Percentiles rank a stretch among this genome's conserved stretches.
These are phyloP conservation scores for Candida quercuum DNA, from an alignment of 805 yeast species.

Conservation along the genomic window DNA sequence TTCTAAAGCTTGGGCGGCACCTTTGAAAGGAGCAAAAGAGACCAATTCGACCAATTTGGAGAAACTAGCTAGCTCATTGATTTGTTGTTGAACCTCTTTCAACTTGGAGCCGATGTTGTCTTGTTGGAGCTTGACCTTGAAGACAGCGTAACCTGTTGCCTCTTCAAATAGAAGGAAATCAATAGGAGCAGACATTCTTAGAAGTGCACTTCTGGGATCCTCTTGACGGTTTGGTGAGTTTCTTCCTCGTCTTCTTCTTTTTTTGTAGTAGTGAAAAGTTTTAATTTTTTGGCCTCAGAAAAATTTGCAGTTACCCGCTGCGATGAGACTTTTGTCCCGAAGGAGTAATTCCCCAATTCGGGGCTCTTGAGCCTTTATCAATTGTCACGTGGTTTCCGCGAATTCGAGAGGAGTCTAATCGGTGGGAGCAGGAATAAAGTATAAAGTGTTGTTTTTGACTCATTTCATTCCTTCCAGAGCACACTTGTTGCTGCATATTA, in stretches of 20 bases:
- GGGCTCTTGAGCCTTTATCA: neutral
- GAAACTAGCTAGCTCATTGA: conserved; percentile 78
- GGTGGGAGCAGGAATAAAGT: too few relatives aligned
- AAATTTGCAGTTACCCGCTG: conserved; percentile 1
- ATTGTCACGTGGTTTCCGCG: neutral
- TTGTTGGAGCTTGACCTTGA: conserved; percentile 89
- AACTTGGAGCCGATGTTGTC: conserved; percentile 89
- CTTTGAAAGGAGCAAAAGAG: conserved; percentile 96
- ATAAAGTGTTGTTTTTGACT: too few relatives aligned
- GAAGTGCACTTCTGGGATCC: neutral
- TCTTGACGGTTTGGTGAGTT: too few relatives aligned
- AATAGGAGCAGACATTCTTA: conserved; percentile 55
- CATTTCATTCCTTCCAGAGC: too few relatives aligned
- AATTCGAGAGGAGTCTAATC: neutral
- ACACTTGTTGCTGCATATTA: too few relatives aligned
- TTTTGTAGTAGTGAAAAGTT: neutral
- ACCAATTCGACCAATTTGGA: conserved; percentile 91
- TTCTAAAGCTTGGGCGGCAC: conserved; percentile 98
- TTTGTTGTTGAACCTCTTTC: conserved; percentile 90
- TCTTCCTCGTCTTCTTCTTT: neutral
- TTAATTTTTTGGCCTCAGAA: neutral
- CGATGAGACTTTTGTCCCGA: neutral
- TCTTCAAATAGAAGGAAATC: conserved; percentile 95
- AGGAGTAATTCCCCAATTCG: neutral
- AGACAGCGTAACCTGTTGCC: conserved; percentile 96